Percentiles rank a stretch among this genome's conserved stretches.
Conservation (phyloP, 2,329 filamentous ascomycete genomes). For the Emmonsia crescens region DNA sequence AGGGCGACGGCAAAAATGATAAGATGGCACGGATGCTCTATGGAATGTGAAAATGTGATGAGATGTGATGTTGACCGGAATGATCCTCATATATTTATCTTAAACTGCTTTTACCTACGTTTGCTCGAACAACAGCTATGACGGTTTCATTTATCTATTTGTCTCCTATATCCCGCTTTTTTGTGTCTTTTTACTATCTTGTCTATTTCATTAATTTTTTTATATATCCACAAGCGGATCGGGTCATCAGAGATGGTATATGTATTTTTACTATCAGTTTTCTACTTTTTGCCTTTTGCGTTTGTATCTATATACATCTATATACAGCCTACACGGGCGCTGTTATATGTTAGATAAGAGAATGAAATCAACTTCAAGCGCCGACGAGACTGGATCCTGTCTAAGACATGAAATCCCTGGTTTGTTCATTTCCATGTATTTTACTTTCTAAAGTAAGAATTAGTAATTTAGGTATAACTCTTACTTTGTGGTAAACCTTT, state of each 20-base stretch:
- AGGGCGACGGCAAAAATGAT: conserved; percentile 18
- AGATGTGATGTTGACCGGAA: background rate
- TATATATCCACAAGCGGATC: background rate
- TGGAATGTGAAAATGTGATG: conserved; percentile 8
- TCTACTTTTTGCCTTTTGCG: background rate
- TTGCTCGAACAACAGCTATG: background rate
- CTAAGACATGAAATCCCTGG: background rate
- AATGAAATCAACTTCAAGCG: background rate
- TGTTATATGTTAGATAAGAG: background rate
- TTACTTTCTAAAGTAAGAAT: too few species aligned
- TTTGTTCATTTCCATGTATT: background rate
- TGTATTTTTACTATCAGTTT: background rate
- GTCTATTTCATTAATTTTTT: background rate
- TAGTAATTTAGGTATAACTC: too few species aligned
- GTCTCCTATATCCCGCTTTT: background rate
- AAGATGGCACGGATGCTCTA: conserved; percentile 24
- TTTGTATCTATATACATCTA: background rate
- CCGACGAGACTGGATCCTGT: background rate
- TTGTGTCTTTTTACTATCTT: too few species aligned
- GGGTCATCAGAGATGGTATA: too few species aligned
- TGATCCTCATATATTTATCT: background rate
- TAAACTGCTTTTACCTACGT: background rate
- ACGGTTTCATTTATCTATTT: background rate
- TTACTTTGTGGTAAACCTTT: too few species aligned
- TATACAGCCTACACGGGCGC: background rate